These are phyloP conservation scores for Trypanosoma brucei DNA, from an alignment of 208 protist genomes.

Conservation along the genomic window DNA sequence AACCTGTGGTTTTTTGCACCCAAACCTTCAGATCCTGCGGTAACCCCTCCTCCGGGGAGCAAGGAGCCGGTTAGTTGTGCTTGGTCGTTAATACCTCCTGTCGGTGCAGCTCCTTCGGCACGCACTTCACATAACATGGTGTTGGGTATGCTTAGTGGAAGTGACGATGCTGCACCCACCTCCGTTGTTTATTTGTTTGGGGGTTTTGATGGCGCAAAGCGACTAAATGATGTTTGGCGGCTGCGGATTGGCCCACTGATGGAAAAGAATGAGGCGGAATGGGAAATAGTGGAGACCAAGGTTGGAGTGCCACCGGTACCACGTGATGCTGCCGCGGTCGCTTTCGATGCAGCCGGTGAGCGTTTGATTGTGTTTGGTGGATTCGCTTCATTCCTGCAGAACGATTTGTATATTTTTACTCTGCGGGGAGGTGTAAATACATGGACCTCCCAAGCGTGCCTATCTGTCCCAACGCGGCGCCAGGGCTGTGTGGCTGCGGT, in stretches of 20 bases:
- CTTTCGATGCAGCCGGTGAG: slow-evolving; percentile 31
- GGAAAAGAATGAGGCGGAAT: slow-evolving; percentile 23
- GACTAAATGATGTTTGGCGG: slow-evolving; percentile 59
- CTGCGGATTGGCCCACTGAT: slow-evolving; percentile 27
- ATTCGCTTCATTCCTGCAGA: slow-evolving; percentile 20
- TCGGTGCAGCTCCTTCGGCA: slow-evolving; percentile 9
- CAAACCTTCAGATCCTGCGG: not conserved
- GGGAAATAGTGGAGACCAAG: slow-evolving; percentile 26
- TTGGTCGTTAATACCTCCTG: slow-evolving; percentile 19
- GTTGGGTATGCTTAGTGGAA: slow-evolving; percentile 8
- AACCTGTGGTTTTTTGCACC: slow-evolving; percentile 33
- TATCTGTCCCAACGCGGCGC: slow-evolving; percentile 19
- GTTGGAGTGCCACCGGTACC: slow-evolving; percentile 23
- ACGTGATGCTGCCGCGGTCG: slow-evolving; percentile 37
- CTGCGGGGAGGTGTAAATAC: slow-evolving; percentile 24
- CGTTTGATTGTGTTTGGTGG: slow-evolving; percentile 46
- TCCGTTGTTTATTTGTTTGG: slow-evolving; percentile 56
- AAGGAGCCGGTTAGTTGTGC: slow-evolving; percentile 16
- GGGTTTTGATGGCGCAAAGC: slow-evolving; percentile 40
- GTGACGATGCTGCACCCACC: slow-evolving; percentile 4
- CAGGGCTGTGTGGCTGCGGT: slow-evolving; percentile 26
- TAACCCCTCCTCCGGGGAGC: not conserved
- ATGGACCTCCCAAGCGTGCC: slow-evolving; percentile 26
- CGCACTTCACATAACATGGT: slow-evolving; percentile 26
- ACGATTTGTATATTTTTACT: slow-evolving; percentile 34